phyloP scores from a whole-genome alignment of 1,139 yeast species.

The Taphrina sp. region DNA sequence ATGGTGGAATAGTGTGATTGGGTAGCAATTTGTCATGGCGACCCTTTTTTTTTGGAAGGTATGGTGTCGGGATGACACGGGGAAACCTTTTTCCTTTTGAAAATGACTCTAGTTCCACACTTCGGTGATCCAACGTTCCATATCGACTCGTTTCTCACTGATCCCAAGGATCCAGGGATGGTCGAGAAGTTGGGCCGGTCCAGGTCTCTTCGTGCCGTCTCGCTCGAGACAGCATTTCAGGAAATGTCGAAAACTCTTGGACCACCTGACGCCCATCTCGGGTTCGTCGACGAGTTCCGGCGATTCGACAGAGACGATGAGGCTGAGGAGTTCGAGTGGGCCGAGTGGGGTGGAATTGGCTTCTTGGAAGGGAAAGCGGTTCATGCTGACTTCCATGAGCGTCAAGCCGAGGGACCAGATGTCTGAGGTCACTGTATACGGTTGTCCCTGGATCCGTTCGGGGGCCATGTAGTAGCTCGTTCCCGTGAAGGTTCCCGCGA shows the following conservation, averaged over 20 bases:
- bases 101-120: conserved; percentile 77
- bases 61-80: no score
- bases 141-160: conserved; percentile 58
- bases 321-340: conserved; percentile 81
- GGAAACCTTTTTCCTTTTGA: no score
- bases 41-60: no score
- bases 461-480: conserved; percentile 99
- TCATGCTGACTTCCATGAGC: conserved; percentile 82
- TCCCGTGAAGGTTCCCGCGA: conserved; percentile 94
- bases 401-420: conserved; percentile 95
- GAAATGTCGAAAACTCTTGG: conserved; percentile 76
- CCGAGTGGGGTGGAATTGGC: conserved; percentile 49
- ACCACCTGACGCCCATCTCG: conserved; percentile 73
- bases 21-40: no score
- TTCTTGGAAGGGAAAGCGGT: conserved; percentile 56
- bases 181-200: conserved; percentile 84
- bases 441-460: conserved; percentile 91
- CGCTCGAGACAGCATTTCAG: conserved; percentile 77
- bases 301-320: conserved; percentile 72
- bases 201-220: conserved; percentile 75
- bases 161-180: conserved; percentile 88
- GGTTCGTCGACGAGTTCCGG: conserved; percentile 79
- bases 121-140: conserved; percentile 79
- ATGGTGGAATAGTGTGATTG: no score
- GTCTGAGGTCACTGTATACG: conserved; percentile 88